phyloP scores from a whole-genome alignment of 352 stramenopile genomes.

The Bremia lactucae region DNA sequence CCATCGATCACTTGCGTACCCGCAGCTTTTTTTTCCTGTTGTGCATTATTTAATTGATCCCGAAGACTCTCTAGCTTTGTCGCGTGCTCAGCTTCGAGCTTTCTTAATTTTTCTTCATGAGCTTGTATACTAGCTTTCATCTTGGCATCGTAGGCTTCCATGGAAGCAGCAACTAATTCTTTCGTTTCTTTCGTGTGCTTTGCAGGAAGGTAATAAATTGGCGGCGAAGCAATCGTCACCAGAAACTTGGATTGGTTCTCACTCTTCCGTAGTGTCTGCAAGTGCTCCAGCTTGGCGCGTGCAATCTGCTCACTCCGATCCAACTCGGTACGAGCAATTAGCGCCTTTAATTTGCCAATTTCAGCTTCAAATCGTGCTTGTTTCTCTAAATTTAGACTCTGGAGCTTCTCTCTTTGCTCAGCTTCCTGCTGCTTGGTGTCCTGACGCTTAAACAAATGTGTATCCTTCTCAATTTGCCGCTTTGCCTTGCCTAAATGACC shows the following conservation, averaged over 20 bases:
- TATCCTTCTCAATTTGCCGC: conserved; percentile 70
- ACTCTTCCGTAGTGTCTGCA: conserved; percentile 37
- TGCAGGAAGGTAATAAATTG: conserved; percentile 60
- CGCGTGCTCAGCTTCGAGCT: conserved; percentile 38
- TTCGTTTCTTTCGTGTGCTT: conserved; percentile 73
- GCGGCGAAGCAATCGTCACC: conserved; percentile 51
- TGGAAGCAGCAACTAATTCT: conserved; percentile 52
- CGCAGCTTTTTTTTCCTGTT: conserved; percentile 11
- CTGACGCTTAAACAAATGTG: conserved; percentile 56
- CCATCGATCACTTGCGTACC: conserved; percentile 11
- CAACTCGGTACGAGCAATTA: conserved; percentile 34
- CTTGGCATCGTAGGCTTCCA: conserved; percentile 66
- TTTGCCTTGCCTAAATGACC: conserved; percentile 73
- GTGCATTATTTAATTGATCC: conserved; percentile 30
- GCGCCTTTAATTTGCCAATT: conserved; percentile 28
- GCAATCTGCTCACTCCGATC: conserved; percentile 44
- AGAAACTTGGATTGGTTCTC: conserved; percentile 46
- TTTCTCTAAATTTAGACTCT: conserved; percentile 38
- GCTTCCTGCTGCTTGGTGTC: conserved; percentile 52
- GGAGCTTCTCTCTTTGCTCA: conserved; percentile 56
- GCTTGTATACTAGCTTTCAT: conserved; percentile 24
- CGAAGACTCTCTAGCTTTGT: conserved; percentile 38
- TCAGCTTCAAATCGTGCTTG: conserved; percentile 29
- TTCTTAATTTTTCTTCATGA: conserved; percentile 35
- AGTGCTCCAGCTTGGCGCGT: conserved; percentile 46